Evolutionary conservation across 2,329 filamentous ascomycete species (phyloP), one percentile per base, ranked within the genome.

Genomic region (Scedosporium boydii): DNA sequence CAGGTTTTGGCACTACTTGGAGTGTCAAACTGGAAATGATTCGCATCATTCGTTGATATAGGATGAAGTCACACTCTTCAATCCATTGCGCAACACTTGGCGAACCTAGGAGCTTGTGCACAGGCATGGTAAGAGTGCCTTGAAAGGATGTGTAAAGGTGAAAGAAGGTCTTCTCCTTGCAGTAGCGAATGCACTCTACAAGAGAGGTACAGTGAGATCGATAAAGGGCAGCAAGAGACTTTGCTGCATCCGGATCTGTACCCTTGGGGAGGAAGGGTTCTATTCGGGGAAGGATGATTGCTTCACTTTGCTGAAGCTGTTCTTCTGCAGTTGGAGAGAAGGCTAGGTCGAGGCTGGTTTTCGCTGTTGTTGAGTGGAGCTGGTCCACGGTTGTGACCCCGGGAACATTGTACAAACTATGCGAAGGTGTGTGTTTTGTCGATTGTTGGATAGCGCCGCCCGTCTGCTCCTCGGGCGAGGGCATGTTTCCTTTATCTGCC

Each of bases 11-110:
- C 3, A 96, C 88, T 14, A 96, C 93, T 72, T 98, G 93, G 6
- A 97, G 82, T 3, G 91, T 95, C 48, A 98, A 80, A n/a, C 88
- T 87, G 1, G 90, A 89, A 48, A 98, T 86, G 65, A 97, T 96
- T 61, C 88, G 87, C 77, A 97, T 92, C 89, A 98, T 96, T 67
- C 93, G 92, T 73, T 98, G 92, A 72, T 99, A 99, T 77, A 97
- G 90, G 41, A 93, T 82, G 76, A 95, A 96, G 73, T 99, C 95
- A 72, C 91, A 96, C 72, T 96, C 89, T 71, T 95, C 90, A 65
- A 99, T 96, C 95, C 95, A 99, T 1, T 89, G 83, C 2, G 92
- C 91, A 62, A 98, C 79, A 62, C 87, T 87, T 2, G 89, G 86
- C 69, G 96, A 86, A 14, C 87, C 87, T 69, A 99, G 89, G 2